Evolutionary conservation across 2,329 filamentous ascomycete genomes (phyloP).

Genomic region (Stromatinia cepivora): DNA sequence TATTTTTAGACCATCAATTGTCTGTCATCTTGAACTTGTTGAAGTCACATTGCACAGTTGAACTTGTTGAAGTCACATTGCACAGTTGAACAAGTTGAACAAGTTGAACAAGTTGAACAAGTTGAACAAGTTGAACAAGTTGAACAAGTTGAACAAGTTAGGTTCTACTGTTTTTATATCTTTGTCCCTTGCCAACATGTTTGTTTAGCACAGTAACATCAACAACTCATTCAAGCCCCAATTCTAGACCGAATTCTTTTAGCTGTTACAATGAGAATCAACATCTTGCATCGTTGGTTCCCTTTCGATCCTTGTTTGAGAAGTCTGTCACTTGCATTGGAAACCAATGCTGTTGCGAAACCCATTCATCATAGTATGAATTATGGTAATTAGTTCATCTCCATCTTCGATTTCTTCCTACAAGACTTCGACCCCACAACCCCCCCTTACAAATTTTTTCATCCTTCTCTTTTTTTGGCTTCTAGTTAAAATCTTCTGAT

Average conservation of each 20-base stretch:
- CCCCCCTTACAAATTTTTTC: not conserved
- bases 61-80: not conserved
- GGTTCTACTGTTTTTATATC: too few species aligned
- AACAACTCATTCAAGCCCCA: not conserved
- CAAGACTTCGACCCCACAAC: slow-evolving; percentile 6
- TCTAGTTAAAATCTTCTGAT: not conserved
- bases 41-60: not conserved
- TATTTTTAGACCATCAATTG: not conserved
- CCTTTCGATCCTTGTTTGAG: not conserved
- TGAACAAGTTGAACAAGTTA: too few species aligned
- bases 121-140: too few species aligned
- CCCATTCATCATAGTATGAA: not conserved
- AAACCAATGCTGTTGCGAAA: not conserved
- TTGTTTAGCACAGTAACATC: not conserved
- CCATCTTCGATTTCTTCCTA: not conserved
- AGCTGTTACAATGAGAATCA: not conserved
- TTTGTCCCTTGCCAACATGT: not conserved
- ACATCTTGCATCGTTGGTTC: not conserved
- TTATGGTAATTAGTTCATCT: not conserved
- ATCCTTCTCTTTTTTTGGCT: not conserved
- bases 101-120: too few species aligned
- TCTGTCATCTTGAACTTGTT: too few species aligned
- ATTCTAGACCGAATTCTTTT: not conserved
- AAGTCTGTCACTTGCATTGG: not conserved
- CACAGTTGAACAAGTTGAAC: not conserved